Evolutionary conservation across 148 eudicot genomes (phyloP), one percentile per base, ranked within the genome.

Genomic region (Fagopyrum homotropicum): DNA sequence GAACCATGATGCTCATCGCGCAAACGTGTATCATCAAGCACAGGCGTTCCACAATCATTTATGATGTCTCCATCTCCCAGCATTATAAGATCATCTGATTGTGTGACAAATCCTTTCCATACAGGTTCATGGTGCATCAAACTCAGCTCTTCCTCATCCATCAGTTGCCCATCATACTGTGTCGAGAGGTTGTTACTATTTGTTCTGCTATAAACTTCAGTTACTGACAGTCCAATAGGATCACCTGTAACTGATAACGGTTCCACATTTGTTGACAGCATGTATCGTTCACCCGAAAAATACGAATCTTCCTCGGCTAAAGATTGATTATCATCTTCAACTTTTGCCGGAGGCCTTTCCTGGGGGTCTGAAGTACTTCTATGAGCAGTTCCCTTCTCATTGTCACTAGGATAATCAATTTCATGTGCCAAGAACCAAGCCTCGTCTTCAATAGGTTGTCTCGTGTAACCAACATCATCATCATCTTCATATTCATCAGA

Each of bases 381-480:
- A 73, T 85, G 90, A 16, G 83, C 89, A 30, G 88, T 84, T 78
- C 90, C 97, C 83, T 94, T 91, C 78, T 92, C 98, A 77, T 91
- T 94, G 86, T 94, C 98, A 73, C 98, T 94, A 16, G 97, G 97
- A 72, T 94, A 94, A 84, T 94, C 98, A 77, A 94, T 88, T 85
- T 94, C 98, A 88, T 94, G 98, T 68, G 98, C 97, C 73, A 94
- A 79, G 88, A 94, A 94, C 98, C 98, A 94, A 78, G 96, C 81
- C 84, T 94, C 98, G 48, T 94, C 97, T 78, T 94, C 98, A 81
- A 94, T 94, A 80, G 98, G 98, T 81, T 94, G 98, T 82, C 97
- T 90, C 92, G 85, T 94, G 78, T 94, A 94, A 80, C 98, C 98
- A 84, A 90, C 97, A 84, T 94, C 98, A 9, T 94, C 97, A 50